Base-by-base conservation (phyloP, 805 yeast genomes). In the Wickerhamiella slavikovae region DNA sequence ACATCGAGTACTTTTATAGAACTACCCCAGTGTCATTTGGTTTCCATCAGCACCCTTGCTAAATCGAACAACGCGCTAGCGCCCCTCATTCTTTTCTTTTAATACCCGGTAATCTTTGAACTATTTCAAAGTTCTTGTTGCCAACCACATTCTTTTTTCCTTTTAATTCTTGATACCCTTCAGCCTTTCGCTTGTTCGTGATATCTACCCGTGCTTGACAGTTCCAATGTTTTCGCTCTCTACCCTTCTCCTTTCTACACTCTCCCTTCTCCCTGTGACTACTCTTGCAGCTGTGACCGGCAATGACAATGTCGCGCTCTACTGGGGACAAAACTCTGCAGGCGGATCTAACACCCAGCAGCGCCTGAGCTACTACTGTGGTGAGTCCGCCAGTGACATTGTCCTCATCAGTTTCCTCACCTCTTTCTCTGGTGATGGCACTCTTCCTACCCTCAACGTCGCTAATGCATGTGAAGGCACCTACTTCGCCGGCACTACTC, bases 311-410 rank as follows among this genome's bases (percentile, higher is more conserved):
- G 14, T 76, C 25, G 92, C 73, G 16, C 58, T 75, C 7, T 79
- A 79, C 51, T 79, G 93, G 93, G 93, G 93, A 29, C 92, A 79
- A 52, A 66, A 66, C 42, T 68, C 83, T 8, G 68, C 64, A n/a
- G 76, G 76, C 4, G 32, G 28, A 9, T 68, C 62, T n/a, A 75
- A 74, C 4, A 43, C 57, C 11, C 71, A 66, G 39, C 18, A 55
- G 9, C 42, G 45, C 5, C 47, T 68, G 13, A 38, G 63, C 1
- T 49, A 57, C 30, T 78, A 78, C 55, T 80, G 94, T 57, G 56
- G 62, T 33, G 60, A 68, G 27, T 66, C 65, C 35, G 59, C 68
- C 25, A 72, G 71, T 17, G 93, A 80, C 35, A 43, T 77, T 30
- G 58, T 74, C 28, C 41, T 80, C 5, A 43, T 80, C 20, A 63